These are phyloP conservation scores for Diaporthe longicolla DNA, from an alignment of 2,329 filamentous ascomycete genomes.

Conservation along the genomic window DNA sequence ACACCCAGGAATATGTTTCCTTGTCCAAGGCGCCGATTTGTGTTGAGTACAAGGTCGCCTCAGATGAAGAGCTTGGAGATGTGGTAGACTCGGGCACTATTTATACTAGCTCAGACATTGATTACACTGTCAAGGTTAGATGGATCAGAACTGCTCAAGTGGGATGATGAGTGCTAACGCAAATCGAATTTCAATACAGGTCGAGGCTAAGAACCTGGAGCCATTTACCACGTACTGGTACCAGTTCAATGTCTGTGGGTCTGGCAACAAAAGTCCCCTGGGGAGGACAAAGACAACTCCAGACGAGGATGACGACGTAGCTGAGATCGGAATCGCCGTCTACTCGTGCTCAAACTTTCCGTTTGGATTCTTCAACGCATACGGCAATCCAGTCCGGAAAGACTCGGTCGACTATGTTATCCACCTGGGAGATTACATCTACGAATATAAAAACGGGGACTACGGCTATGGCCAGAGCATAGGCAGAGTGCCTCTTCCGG, in stretches of 20 bases:
- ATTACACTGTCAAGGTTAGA: slow-evolving; percentile 79
- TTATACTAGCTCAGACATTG: slow-evolving; percentile 80
- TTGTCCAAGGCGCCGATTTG: slow-evolving; percentile 75
- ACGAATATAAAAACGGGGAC: slow-evolving; percentile 67
- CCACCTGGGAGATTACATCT: slow-evolving; percentile 74
- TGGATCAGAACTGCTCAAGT: too few species aligned
- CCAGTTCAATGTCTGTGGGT: slow-evolving; percentile 78
- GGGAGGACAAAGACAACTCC: slow-evolving; percentile 81
- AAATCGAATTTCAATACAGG: slow-evolving; percentile 53
- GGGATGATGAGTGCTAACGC: background rate
- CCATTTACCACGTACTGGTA: slow-evolving; percentile 79
- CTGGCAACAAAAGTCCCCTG: slow-evolving; percentile 71
- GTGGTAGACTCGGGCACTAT: slow-evolving; percentile 70
- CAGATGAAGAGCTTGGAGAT: slow-evolving; percentile 56
- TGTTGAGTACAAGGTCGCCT: slow-evolving; percentile 74
- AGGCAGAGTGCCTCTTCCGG: slow-evolving; percentile 66
- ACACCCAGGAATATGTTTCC: slow-evolving; percentile 59
- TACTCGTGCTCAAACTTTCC: slow-evolving; percentile 80
- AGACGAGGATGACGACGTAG: slow-evolving; percentile 66
- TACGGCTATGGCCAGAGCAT: slow-evolving; percentile 67
- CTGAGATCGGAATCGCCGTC: slow-evolving; percentile 73
- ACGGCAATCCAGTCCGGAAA: slow-evolving; percentile 71
- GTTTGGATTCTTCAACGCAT: slow-evolving; percentile 72
- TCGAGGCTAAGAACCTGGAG: slow-evolving; percentile 74
- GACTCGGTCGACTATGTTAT: slow-evolving; percentile 72